Evolutionary conservation across 2,329 filamentous ascomycete genomes (phyloP).

Genomic region (Thermomyces lanuginosus): DNA sequence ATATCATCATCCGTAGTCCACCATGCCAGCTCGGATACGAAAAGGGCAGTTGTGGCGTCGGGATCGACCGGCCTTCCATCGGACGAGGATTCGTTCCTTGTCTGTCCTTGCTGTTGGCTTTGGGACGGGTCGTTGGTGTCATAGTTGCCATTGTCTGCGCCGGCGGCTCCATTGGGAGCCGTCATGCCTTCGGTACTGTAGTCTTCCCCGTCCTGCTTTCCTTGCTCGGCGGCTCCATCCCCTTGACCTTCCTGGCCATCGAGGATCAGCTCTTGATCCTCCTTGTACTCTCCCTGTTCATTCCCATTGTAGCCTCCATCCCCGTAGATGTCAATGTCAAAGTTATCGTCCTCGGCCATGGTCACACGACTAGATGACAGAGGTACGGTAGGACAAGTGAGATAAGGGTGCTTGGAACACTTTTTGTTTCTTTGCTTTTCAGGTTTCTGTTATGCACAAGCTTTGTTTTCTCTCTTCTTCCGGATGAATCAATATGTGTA

Average conservation of each 20-base stretch:
- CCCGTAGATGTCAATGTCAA: slow-evolving; percentile 56
- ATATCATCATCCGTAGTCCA: slow-evolving; percentile 95
- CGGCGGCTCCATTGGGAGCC: slow-evolving; percentile 12
- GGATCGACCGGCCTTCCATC: slow-evolving; percentile 42
- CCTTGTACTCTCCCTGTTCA: slow-evolving; percentile 29
- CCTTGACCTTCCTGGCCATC: slow-evolving; percentile 12
- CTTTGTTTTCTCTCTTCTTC: slow-evolving; percentile 14
- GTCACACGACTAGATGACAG: slow-evolving; percentile 13
- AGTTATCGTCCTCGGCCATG: slow-evolving; percentile 46
- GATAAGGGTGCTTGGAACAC: slow-evolving; percentile 18
- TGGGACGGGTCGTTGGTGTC: slow-evolving; percentile 8
- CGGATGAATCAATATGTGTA: slow-evolving; percentile 23
- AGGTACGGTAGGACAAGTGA: slow-evolving; percentile 7
- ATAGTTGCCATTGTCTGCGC: slow-evolving; percentile 9
- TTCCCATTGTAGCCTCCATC: slow-evolving; percentile 36
- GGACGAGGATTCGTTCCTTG: slow-evolving; percentile 40
- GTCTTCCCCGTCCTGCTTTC: slow-evolving; percentile 9
- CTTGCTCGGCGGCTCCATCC: slow-evolving; percentile 10
- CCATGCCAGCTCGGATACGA: slow-evolving; percentile 86
- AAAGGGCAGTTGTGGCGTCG: slow-evolving; percentile 52
- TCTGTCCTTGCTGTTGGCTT: slow-evolving; percentile 39
- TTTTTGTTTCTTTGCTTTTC: slow-evolving; percentile 8
- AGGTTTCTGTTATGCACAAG: slow-evolving; percentile 25
- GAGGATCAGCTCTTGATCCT: slow-evolving; percentile 25
- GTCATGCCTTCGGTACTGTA: slow-evolving; percentile 13